Base-by-base conservation (phyloP, 2,329 filamentous ascomycete genomes). In the Bipolaris oryzae region DNA sequence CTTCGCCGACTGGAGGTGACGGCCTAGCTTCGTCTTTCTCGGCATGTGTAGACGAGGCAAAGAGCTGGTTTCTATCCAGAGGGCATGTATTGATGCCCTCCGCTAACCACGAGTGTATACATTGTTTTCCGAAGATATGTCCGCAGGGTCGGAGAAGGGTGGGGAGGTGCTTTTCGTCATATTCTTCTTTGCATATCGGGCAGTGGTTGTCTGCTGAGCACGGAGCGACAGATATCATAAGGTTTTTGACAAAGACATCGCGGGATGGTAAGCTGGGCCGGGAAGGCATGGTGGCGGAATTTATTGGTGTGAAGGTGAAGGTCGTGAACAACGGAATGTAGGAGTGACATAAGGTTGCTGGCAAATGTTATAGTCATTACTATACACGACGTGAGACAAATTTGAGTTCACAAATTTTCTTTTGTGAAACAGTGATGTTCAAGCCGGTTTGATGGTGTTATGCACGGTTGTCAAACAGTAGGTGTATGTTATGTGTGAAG, bases 71-170 rank as follows among this genome's bases (percentile, higher is more conserved):
- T 23, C 49, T 52, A 20, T 56, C 53, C n/a, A 52, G 0, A 0
- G 35, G 53, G 15, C 35, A 56, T n/a, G 20, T 56, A 2, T 47
- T 50, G 1, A 51, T 47, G 3, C 45, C 50, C 16, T 39, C 35
- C 3, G 34, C 2, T 5, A 62, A 56, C 56, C 56, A 62, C 5
- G 28, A 2, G 0, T 38, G 45, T 23, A 63, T 50, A n/a, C 63
- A 62, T n/a, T 45, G 44, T 13, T 42, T 53, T 9, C 58, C 55
- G 33, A 65, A 63, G 1, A 63, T 58, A 45, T 63, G 61, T 2
- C 58, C 55, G 35, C 61, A 65, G 11, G 34, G 41, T 16, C n/a
- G 44, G 21, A 62, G 50, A 5, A 55, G 43, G 2, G 57, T 38
- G 6, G 58, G 58, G 10, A 23, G 15, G 16, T 44, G 39, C 9